phyloP scores from a whole-genome alignment of 148 eudicot species.

The Silene conica region DNA sequence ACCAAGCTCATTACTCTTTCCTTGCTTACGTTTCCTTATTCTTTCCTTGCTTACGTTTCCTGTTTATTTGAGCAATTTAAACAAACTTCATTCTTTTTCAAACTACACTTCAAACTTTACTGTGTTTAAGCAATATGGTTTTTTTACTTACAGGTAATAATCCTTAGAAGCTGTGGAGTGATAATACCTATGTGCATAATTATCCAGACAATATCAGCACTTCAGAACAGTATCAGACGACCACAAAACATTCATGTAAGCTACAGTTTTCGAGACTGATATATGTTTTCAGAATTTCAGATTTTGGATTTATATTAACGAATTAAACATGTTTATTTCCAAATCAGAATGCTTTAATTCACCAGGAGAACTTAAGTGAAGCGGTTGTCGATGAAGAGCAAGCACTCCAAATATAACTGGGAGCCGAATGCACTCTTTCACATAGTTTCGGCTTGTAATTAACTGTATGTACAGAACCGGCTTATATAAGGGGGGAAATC shows the following conservation, averaged over 20 bases:
- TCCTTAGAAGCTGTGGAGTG: constrained; percentile 55
- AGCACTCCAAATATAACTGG: constrained; percentile 4
- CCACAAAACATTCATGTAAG: constrained; percentile 33
- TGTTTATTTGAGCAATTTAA: too few species aligned
- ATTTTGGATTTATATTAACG: not conserved
- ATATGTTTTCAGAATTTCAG: not conserved
- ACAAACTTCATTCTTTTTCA: constrained; percentile 5
- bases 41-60: too few species aligned
- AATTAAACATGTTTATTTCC: not conserved
- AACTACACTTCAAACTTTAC: not conserved
- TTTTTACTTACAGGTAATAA: constrained; percentile 48
- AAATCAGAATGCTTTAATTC: constrained; percentile 17
- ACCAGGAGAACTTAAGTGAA: constrained; percentile 7
- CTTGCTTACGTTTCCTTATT: too few species aligned
- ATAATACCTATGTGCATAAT: constrained; percentile 75
- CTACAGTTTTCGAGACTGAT: not conserved
- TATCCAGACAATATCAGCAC: constrained; percentile 38
- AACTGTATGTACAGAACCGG: constrained; percentile 12
- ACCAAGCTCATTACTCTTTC: too few species aligned
- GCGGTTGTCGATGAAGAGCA: constrained; percentile 12
- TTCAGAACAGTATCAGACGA: constrained; percentile 47
- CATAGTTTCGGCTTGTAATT: not conserved
- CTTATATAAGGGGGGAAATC: not conserved
- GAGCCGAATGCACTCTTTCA: not conserved
- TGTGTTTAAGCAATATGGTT: not conserved